Conservation (phyloP, 2,329 filamentous ascomycete genomes). For the Herpomyces periplanetae region DNA sequence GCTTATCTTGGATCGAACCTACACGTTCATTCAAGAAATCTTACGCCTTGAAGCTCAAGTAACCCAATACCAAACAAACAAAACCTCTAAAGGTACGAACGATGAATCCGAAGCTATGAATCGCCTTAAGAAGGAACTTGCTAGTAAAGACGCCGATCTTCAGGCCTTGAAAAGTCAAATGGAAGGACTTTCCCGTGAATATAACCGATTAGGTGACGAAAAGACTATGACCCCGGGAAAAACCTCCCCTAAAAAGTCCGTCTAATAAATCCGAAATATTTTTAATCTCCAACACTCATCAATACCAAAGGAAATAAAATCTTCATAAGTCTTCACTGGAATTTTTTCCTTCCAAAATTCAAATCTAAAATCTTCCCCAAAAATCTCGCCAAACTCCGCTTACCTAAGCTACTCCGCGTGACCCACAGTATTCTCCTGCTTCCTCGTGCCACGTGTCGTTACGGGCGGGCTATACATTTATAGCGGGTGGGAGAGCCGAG, state of each 20-base stretch:
- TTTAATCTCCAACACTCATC: no score
- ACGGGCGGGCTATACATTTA: no score
- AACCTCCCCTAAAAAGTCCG: constrained; percentile 18
- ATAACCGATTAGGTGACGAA: constrained; percentile 49
- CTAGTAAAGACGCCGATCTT: constrained; percentile 40
- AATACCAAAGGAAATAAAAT: no score
- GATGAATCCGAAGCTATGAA: constrained; percentile 38
- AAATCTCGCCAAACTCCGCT: no score
- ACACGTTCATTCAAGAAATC: constrained; percentile 75
- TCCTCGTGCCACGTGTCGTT: no score
- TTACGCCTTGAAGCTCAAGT: constrained; percentile 73
- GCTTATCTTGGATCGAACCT: constrained; percentile 92
- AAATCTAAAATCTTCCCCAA: no score
- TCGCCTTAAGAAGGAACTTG: constrained; percentile 21
- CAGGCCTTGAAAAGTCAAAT: constrained; percentile 71
- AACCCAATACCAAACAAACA: constrained; percentile 34
- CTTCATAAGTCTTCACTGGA: no score
- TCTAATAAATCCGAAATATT: no score
- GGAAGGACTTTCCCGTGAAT: constrained; percentile 42
- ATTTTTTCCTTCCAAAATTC: no score
- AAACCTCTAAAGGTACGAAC: constrained; percentile 18
- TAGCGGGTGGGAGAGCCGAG: no score
- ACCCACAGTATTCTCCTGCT: no score
- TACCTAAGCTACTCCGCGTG: no score
- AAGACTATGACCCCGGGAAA: constrained; percentile 18